These are phyloP conservation scores for Heritiera littoralis DNA, from an alignment of 345 rosid genomes.

Conservation along the genomic window DNA sequence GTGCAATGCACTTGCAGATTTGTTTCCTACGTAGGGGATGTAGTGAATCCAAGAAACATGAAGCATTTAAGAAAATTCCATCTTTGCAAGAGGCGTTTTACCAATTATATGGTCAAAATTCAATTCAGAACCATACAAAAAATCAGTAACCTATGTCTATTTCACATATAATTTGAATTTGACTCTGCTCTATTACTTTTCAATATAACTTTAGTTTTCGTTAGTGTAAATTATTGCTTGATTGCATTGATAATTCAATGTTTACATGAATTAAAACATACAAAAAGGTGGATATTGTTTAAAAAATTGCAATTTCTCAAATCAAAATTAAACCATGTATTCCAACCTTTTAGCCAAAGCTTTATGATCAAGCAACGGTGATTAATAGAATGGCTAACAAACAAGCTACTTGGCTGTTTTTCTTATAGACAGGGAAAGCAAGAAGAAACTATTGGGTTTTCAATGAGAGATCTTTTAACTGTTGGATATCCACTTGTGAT, in stretches of 20 bases:
- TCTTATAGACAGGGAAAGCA: neutral
- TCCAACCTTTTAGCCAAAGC: neutral
- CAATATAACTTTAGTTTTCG: too few relatives aligned
- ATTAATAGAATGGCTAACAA: neutral
- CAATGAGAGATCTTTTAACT: conserved; percentile 72
- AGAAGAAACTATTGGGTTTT: conserved; percentile 30
- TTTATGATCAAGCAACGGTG: neutral
- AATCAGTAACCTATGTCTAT: neutral
- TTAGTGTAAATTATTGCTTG: too few relatives aligned
- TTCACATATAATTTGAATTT: too few relatives aligned
- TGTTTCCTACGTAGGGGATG: neutral
- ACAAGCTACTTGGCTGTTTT: neutral
- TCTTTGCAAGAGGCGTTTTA: neutral
- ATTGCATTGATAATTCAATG: too few relatives aligned
- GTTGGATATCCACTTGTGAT: conserved; percentile 85
- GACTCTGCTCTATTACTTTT: too few relatives aligned
- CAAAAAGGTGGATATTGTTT: too few relatives aligned
- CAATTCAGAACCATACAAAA: neutral
- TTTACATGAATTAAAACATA: too few relatives aligned
- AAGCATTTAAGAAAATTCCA: neutral
- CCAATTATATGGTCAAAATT: too few relatives aligned
- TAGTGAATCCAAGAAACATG: neutral
- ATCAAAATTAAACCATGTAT: neutral
- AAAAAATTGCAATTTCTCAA: too few relatives aligned
- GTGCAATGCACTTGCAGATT: neutral